phyloP scores from a whole-genome alignment of 345 rosid genomes.

The Camelina laxa region DNA sequence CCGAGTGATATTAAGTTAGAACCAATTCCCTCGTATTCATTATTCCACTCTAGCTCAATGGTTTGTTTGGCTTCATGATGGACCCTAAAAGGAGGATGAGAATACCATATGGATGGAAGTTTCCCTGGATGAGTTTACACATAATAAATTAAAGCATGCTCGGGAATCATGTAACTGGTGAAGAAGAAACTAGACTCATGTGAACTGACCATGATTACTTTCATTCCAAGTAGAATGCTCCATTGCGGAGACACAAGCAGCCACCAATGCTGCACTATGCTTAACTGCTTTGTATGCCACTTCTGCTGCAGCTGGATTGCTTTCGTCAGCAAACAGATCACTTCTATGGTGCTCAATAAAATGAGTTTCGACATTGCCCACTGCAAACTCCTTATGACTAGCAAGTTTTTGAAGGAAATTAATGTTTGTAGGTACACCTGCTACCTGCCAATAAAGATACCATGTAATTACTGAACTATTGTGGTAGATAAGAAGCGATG shows the following conservation, averaged over 20 bases:
- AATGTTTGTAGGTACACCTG: constrained; percentile 93
- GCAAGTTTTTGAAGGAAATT: constrained; percentile 81
- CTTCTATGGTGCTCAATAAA: constrained; percentile 79
- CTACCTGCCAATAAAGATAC: constrained; percentile 65
- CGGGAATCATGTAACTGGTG: constrained; percentile 15
- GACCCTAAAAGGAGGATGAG: constrained; percentile 81
- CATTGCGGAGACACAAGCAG: constrained; percentile 74
- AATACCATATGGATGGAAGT: constrained; percentile 66
- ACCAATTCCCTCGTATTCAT: constrained; percentile 54
- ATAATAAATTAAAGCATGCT: constrained; percentile 25
- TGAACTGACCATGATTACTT: constrained; percentile 56
- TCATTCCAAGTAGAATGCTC: constrained; percentile 56
- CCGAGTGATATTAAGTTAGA: constrained; percentile 53
- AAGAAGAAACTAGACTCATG: constrained; percentile 34
- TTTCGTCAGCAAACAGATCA: constrained; percentile 73
- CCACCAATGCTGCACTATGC: constrained; percentile 63
- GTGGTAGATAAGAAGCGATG: constrained; percentile 1
- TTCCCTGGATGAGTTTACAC: constrained; percentile 57
- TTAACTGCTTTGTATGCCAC: constrained; percentile 55
- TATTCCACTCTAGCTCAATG: constrained; percentile 79
- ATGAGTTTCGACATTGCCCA: constrained; percentile 91
- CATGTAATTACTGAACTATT: constrained; percentile 21
- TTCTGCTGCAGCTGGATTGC: constrained; percentile 51
- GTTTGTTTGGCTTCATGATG: constrained; percentile 64
- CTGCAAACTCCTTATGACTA: constrained; percentile 70